Evolutionary conservation across 805 yeast genomes (phyloP).

Genomic region (Candida maltosa): DNA sequence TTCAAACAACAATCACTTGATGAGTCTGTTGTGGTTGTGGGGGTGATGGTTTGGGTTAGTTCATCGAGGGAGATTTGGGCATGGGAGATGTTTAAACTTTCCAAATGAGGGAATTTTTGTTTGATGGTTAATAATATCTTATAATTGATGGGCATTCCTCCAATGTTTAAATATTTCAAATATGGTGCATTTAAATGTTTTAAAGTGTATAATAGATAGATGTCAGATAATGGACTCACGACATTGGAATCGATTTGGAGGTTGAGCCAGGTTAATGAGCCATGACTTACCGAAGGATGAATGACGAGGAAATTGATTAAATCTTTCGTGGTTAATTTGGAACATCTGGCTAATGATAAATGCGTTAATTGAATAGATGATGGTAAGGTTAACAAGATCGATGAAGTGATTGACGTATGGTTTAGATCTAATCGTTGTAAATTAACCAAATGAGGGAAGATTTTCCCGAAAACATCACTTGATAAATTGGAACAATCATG

Average conservation of each 20-base stretch:
- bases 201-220: conserved; percentile 45
- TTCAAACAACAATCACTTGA: no score
- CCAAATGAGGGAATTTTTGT: conserved; percentile 35
- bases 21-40: conserved; percentile 15
- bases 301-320: conserved; percentile 63
- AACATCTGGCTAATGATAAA: conserved; percentile 55
- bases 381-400: conserved; percentile 56
- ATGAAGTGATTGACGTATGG: conserved; percentile 73
- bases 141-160: conserved; percentile 58
- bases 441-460: conserved; percentile 55
- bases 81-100: conserved; percentile 43
- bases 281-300: conserved; percentile 59
- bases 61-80: conserved; percentile 35
- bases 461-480: conserved; percentile 47
- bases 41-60: conserved; percentile 30
- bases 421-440: conserved; percentile 72
- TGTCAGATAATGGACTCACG: conserved; percentile 53
- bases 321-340: conserved; percentile 69
- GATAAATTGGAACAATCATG: conserved; percentile 86
- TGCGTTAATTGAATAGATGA: conserved; percentile 64
- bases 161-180: conserved; percentile 53
- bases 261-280: conserved; percentile 62
- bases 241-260: conserved; percentile 62
- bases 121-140: conserved; percentile 36
- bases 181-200: conserved; percentile 42